Percentiles rank a stretch among this genome's conserved stretches.
Evolutionary conservation across 1,284 basidiomycete genomes (phyloP).

Genomic region (Ustilago nuda): DNA sequence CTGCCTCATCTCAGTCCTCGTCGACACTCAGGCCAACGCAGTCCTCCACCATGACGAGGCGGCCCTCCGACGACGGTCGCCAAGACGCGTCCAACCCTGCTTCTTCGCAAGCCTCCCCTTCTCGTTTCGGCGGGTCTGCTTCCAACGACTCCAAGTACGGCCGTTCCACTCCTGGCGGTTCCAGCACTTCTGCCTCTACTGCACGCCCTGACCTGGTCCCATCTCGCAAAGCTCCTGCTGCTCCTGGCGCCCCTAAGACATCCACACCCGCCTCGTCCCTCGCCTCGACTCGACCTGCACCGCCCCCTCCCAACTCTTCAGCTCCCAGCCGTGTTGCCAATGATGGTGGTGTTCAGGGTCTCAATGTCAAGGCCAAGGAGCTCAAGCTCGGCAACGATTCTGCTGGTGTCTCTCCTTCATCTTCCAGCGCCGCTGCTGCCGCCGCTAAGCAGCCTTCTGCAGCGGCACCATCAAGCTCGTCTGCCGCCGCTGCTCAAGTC

Average conservation of each 20-base stretch:
- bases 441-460: conserved; percentile 67
- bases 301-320: conserved; percentile 37
- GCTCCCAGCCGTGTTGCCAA: conserved; percentile 25
- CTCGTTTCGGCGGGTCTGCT: conserved; percentile 31
- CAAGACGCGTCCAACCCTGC: conserved; percentile 34
- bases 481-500: conserved; percentile 71
- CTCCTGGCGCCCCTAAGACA: conserved; percentile 46
- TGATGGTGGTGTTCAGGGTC: conserved; percentile 43
- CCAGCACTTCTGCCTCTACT: conserved; percentile 15
- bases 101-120: conserved; percentile 37
- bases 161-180: conserved; percentile 19
- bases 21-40: conserved; percentile 32
- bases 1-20: conserved; percentile 5
- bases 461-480: conserved; percentile 71
- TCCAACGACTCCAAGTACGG: conserved; percentile 48
- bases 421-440: conserved; percentile 22
- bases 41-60: conserved; percentile 23
- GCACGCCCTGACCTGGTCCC: conserved; percentile 51
- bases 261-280: conserved; percentile 28
- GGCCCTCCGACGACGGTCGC: conserved; percentile 46
- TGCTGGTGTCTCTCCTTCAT: conserved; percentile 16
- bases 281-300: conserved; percentile 36
- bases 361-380: conserved; percentile 66
- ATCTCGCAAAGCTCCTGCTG: conserved; percentile 61
- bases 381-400: conserved; percentile 55